phyloP scores from a whole-genome alignment of 1,139 yeast genomes.

The Suhomyces choctaworum region DNA sequence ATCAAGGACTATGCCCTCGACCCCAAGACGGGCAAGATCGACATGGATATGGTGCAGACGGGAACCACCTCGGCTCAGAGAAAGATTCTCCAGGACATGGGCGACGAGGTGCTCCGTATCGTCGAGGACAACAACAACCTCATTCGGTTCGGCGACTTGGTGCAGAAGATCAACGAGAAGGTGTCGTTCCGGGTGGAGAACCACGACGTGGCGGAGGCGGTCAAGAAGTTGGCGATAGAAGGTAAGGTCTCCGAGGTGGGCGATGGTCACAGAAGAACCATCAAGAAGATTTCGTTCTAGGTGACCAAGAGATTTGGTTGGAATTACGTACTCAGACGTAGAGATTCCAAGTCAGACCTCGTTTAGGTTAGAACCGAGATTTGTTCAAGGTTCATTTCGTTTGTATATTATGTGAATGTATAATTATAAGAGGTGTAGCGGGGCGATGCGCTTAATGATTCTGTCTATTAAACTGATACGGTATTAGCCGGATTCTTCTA shows the following conservation, averaged over 20 bases:
- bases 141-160: constrained; percentile 62
- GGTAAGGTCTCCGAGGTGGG: constrained; percentile 73
- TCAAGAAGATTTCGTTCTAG: constrained; percentile 51
- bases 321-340: too few relatives aligned
- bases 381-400: constrained; percentile 1
- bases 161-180: constrained; percentile 65
- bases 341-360: too few relatives aligned
- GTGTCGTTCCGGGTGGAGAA: constrained; percentile 70
- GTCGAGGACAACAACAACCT: constrained; percentile 43
- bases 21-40: constrained; percentile 94
- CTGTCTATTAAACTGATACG: too few relatives aligned
- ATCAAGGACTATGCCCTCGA: constrained; percentile 98
- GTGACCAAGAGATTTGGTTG: constrained; percentile 10
- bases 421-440: too few relatives aligned
- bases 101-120: constrained; percentile 55
- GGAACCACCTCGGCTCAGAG: constrained; percentile 92
- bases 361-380: too few relatives aligned
- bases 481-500: too few relatives aligned
- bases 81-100: constrained; percentile 71
- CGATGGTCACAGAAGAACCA: constrained; percentile 68
- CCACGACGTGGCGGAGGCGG: constrained; percentile 64
- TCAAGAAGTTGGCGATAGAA: constrained; percentile 73
- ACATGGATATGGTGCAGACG: constrained; percentile 95
- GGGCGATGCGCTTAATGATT: too few relatives aligned
- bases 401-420: constrained; percentile 1